Base-by-base conservation (phyloP, 2,329 filamentous ascomycete genomes). In the Pseudocercospora ulei region DNA sequence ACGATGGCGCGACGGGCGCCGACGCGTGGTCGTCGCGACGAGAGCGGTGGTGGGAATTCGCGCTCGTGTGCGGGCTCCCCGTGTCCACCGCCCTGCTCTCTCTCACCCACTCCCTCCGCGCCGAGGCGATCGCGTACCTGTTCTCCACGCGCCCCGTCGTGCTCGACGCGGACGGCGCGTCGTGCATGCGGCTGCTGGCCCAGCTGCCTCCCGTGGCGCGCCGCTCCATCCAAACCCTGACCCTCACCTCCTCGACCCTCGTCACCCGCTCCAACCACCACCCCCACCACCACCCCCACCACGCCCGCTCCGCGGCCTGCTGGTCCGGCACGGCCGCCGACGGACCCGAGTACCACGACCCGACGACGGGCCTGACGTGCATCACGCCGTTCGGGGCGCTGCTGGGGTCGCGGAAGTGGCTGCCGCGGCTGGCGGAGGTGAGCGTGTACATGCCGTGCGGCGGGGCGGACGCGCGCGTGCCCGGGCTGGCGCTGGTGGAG, bases 301-400 rank as follows among this genome's bases (percentile, higher is more conserved):
- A 41, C 13, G 20, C 27, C 8, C 18, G 12, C 20, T 29, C 13
- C 6, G 25, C 12, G 5, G 19, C 22, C 22, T 14, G 26, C 7
- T 41, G 39, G 39, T 41, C 25, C 11, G 39, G 39, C 1, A n/a
- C n/a, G n/a, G n/a, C 20, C 3, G n/a, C 33, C 5, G 19, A 36
- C 9, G 19, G 19, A n/a, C 19, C 33, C 4, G 12, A 37, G 9
- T 41, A 37, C 16, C 17, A 17, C 2, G 27, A 23, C 11, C n/a
- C 22, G 16, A 22, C 11, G 12, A 22, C 11, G 12, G 31, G 39
- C 8, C 26, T 41, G 16, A 26, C 33, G 1, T 22, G 36, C 3
- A 20, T 26, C 22, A 31, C 39, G 5, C 34, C 39, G 11, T 37
- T 41, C 20, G 33, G 18, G n/a, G 26, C 33, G 5, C 24, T 37